Conservation (phyloP, 129 eudicot genomes). For the Dittrichia graveolens region DNA sequence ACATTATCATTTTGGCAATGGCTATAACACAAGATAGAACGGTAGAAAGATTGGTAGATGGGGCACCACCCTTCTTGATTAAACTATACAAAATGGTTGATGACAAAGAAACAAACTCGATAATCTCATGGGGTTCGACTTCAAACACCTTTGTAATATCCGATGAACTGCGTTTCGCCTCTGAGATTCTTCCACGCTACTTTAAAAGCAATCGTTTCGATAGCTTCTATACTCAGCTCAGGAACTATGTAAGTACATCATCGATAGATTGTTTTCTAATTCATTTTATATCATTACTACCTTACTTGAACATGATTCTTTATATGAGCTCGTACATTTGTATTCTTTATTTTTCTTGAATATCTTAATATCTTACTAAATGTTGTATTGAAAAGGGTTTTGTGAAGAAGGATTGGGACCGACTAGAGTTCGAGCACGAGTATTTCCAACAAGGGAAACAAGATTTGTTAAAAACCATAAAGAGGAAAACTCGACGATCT, state of each 20-base stretch:
- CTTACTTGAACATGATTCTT: not conserved
- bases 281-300: too few species aligned
- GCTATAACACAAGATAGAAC: not conserved
- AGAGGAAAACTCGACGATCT: constrained; percentile 5
- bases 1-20: not conserved
- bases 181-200: constrained; percentile 24
- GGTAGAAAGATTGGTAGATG: not conserved
- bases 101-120: constrained; percentile 25
- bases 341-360: not conserved
- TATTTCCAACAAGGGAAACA: constrained; percentile 13
- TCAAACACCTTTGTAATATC: constrained; percentile 21
- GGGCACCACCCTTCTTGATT: constrained; percentile 25
- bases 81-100: constrained; percentile 32
- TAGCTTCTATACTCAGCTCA: constrained; percentile 28
- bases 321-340: not conserved
- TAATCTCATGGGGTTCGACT: constrained; percentile 31
- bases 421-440: constrained; percentile 21
- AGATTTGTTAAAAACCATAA: constrained; percentile 5
- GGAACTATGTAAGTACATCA: constrained; percentile 18
- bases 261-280: not conserved
- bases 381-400: constrained; percentile 15
- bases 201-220: constrained; percentile 1
- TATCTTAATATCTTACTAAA: too few species aligned
- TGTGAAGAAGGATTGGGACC: constrained; percentile 15
- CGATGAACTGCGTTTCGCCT: constrained; percentile 9